Evolutionary conservation across 164 flowering plant species (phyloP).

Genomic region (Umbilicus rupestris): DNA sequence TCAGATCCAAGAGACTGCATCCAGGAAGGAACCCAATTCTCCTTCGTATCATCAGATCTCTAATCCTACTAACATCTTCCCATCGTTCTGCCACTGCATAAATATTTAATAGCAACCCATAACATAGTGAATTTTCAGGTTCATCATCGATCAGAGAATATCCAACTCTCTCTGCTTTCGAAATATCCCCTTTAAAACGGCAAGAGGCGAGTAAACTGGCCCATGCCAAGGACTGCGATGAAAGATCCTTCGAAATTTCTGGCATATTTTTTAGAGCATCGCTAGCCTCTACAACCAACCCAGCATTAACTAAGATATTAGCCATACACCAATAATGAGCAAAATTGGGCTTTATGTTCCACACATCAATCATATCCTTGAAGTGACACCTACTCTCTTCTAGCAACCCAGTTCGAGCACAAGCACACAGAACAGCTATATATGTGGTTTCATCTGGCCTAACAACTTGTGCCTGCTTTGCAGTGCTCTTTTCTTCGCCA

Average conservation of each 20-base stretch:
- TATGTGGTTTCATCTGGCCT: constrained; percentile 58
- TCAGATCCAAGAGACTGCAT: constrained; percentile 51
- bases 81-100: constrained; percentile 56
- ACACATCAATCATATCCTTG: constrained; percentile 32
- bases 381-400: constrained; percentile 41
- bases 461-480: constrained; percentile 9
- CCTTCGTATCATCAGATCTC: constrained; percentile 29
- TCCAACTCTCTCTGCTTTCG: constrained; percentile 47
- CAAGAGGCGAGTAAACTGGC: constrained; percentile 41
- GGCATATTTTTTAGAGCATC: constrained; percentile 37
- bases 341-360: constrained; percentile 49
- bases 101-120: constrained; percentile 39
- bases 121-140: constrained; percentile 34
- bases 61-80: constrained; percentile 54
- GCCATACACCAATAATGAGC: constrained; percentile 87
- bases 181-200: constrained; percentile 39
- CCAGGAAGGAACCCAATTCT: constrained; percentile 28
- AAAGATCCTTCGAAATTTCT: constrained; percentile 15
- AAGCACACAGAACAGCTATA: constrained; percentile 60
- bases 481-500: neutral
- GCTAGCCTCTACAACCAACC: constrained; percentile 43
- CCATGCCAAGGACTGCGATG: constrained; percentile 37
- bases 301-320: constrained; percentile 41
- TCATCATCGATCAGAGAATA: constrained; percentile 41
- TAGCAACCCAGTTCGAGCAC: constrained; percentile 45